phyloP scores from a whole-genome alignment of 257 asterid genomes.

The Solanum dulcamara region DNA sequence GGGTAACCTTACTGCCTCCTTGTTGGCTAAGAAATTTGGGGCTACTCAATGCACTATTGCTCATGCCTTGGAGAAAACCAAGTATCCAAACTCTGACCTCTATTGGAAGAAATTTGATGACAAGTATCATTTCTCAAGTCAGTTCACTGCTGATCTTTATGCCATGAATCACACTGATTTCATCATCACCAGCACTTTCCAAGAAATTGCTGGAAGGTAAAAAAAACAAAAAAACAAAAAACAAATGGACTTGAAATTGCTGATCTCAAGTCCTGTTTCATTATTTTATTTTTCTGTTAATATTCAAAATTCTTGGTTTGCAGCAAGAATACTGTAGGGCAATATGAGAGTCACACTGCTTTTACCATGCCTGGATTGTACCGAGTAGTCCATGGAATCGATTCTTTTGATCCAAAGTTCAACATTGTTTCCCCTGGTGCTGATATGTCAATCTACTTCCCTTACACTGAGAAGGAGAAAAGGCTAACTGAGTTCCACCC shows the following conservation, averaged over 20 bases:
- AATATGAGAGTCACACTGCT: conserved; percentile 10
- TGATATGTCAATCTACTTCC: conserved; percentile 10
- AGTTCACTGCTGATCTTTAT: conserved; percentile 20
- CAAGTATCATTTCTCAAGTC: conserved; percentile 23
- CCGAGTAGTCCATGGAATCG: conserved; percentile 9
- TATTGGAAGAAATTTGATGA: conserved; percentile 21
- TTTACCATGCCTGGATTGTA: conserved; percentile 13
- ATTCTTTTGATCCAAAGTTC: conserved; percentile 7
- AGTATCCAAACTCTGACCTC: conserved; percentile 17
- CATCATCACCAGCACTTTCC: conserved; percentile 23
- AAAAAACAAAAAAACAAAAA: no score
- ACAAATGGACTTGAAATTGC: not conserved
- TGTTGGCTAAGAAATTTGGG: conserved; percentile 22
- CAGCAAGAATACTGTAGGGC: conserved; percentile 10
- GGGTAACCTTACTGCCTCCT: conserved; percentile 24
- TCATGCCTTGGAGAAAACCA: conserved; percentile 28
- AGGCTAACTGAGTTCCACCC: conserved; percentile 8
- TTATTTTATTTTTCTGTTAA: not conserved
- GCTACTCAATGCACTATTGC: conserved; percentile 28
- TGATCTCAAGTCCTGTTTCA: not conserved
- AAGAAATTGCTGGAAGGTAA: conserved; percentile 13
- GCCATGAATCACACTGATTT: conserved; percentile 23
- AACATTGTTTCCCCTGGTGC: conserved; percentile 13
- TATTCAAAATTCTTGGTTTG: not conserved
- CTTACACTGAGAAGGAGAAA: conserved; percentile 8